phyloP scores from a whole-genome alignment of 768 basidiomycete genomes.

The Termitomyces sp. region DNA sequence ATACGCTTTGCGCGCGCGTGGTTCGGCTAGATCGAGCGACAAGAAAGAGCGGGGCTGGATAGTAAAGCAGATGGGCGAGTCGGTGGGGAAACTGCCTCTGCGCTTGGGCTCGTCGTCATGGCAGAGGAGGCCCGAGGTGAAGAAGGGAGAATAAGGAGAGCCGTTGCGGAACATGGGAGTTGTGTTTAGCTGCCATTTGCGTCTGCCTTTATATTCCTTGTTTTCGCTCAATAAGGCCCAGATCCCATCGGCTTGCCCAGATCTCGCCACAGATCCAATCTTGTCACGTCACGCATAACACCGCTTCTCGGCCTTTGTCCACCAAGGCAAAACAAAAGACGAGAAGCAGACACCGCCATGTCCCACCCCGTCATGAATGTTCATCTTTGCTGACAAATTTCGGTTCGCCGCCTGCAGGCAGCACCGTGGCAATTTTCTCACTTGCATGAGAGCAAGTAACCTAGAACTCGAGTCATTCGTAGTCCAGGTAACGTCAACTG shows the following conservation, averaged over 20 bases:
- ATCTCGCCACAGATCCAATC: slow-evolving; percentile 6
- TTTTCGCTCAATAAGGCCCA: too few relatives aligned
- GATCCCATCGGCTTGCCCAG: slow-evolving; percentile 7
- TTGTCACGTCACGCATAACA: neutral
- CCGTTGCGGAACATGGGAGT: slow-evolving; percentile 37
- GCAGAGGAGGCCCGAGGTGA: slow-evolving; percentile 58
- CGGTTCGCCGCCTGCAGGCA: too few relatives aligned
- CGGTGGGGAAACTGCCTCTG: slow-evolving; percentile 32
- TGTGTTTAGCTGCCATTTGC: slow-evolving; percentile 1
- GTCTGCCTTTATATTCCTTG: neutral
- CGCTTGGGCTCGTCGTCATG: slow-evolving; percentile 19
- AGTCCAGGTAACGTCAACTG: neutral
- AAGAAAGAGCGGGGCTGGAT: slow-evolving; percentile 17
- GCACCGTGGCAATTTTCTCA: too few relatives aligned
- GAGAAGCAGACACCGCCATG: too few relatives aligned
- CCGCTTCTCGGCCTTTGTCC: too few relatives aligned
- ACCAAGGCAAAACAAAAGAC: neutral
- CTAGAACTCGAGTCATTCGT: neutral
- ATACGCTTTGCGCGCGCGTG: neutral
- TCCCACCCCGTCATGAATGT: too few relatives aligned
- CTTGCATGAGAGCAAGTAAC: too few relatives aligned
- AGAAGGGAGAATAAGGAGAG: slow-evolving; percentile 60
- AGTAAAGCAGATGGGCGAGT: slow-evolving; percentile 44
- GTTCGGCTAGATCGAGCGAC: neutral
- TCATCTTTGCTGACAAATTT: too few relatives aligned